Conservation (phyloP, 2,329 filamentous ascomycete genomes). For the Cercospora zeina region DNA sequence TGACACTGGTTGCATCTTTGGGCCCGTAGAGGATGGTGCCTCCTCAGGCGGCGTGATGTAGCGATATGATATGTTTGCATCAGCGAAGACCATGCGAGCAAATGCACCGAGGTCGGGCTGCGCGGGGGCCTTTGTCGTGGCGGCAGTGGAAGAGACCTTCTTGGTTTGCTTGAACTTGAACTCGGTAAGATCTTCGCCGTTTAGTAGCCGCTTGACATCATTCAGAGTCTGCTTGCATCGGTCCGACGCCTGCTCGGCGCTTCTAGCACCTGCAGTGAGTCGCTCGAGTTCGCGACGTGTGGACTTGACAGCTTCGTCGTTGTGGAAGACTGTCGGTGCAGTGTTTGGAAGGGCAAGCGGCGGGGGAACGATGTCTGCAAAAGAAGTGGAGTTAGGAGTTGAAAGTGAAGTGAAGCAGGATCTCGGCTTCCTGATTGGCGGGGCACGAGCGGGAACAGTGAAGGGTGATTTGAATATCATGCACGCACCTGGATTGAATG, state of each 20-base stretch:
- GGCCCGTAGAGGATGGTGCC: background rate
- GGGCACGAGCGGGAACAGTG: slow-evolving; percentile 4
- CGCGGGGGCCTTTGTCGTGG: slow-evolving; percentile 17
- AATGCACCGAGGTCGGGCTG: slow-evolving; percentile 52
- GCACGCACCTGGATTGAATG: slow-evolving; percentile 69
- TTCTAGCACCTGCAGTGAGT: slow-evolving; percentile 69
- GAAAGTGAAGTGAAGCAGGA: slow-evolving; percentile 13
- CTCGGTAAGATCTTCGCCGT: slow-evolving; percentile 67
- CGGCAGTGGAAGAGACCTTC: slow-evolving; percentile 15
- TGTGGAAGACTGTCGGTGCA: slow-evolving; percentile 41
- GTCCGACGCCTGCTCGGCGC: slow-evolving; percentile 60
- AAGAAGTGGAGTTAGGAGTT: slow-evolving; percentile 16
- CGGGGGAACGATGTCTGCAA: slow-evolving; percentile 49
- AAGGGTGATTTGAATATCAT: slow-evolving; percentile 16
- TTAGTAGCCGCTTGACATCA: slow-evolving; percentile 73
- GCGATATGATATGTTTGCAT: slow-evolving; percentile 43
- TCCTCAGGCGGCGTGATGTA: slow-evolving; percentile 37
- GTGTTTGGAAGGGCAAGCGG: slow-evolving; percentile 46
- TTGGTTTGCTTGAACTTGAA: slow-evolving; percentile 53
- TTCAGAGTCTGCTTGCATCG: slow-evolving; percentile 70
- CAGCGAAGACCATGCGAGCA: slow-evolving; percentile 55
- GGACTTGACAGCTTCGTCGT: slow-evolving; percentile 28
- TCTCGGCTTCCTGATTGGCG: background rate
- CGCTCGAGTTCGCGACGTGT: slow-evolving; percentile 57
- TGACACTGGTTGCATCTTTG: background rate